phyloP scores from a whole-genome alignment of 345 rosid genomes.

The Pseudoturritis turrita region DNA sequence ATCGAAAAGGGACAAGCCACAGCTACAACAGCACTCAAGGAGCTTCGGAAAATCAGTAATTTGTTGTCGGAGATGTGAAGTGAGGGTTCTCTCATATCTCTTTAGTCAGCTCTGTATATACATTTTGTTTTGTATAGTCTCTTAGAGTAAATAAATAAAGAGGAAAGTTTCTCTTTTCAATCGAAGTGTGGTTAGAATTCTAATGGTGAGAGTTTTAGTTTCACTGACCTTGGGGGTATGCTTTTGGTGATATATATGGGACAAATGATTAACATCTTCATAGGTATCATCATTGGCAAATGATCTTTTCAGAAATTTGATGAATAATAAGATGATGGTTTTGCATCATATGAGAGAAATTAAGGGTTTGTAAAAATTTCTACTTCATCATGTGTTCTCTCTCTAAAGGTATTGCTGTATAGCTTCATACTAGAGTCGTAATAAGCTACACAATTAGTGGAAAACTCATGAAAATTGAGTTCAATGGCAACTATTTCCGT shows the following conservation, averaged over 20 bases:
- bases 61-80: constrained; percentile 67
- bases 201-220: background rate
- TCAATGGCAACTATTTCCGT: background rate
- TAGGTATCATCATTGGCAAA: background rate
- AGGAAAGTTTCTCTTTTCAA: background rate
- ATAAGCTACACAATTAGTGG: background rate
- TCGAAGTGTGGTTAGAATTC: background rate
- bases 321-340: too few relatives aligned
- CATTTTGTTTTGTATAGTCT: constrained; percentile 44
- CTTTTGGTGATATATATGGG: background rate
- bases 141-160: constrained; percentile 33
- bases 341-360: background rate
- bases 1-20: constrained; percentile 74
- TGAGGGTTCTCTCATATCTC: background rate
- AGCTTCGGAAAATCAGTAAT: constrained; percentile 87
- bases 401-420: background rate
- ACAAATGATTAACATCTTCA: background rate
- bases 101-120: constrained; percentile 5
- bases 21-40: constrained; percentile 65
- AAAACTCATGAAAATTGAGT: background rate
- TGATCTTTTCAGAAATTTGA: too few relatives aligned
- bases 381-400: background rate
- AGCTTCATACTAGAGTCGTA: background rate
- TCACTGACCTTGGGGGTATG: background rate
- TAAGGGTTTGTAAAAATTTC: background rate